phyloP scores from a whole-genome alignment of 345 rosid genomes.

The Bruguiera parviflora region DNA sequence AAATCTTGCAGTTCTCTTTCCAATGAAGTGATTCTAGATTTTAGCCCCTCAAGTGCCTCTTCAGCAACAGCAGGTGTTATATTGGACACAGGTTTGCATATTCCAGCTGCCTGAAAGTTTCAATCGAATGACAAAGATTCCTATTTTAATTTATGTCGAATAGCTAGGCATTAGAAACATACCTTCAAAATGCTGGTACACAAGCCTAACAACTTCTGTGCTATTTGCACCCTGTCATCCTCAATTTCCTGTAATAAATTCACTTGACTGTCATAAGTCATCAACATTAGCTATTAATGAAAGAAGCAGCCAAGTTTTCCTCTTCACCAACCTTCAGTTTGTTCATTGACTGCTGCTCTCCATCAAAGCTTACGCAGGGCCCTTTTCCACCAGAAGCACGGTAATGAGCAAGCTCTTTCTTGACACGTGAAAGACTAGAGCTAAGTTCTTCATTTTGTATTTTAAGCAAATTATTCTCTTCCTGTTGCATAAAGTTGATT shows the following conservation, averaged over 20 bases:
- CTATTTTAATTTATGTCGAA: neutral
- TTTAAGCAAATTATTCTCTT: constrained; percentile 78
- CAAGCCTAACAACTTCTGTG: constrained; percentile 56
- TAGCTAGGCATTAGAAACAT: neutral
- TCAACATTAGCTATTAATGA: neutral
- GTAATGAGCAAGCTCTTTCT: constrained; percentile 74
- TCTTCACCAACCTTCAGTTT: constrained; percentile 49
- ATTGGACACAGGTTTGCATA: constrained; percentile 46
- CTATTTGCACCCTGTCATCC: constrained; percentile 64
- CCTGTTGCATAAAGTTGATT: constrained; percentile 43
- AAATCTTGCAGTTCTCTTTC: constrained; percentile 73
- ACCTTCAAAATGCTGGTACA: constrained; percentile 76
- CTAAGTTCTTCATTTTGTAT: constrained; percentile 70
- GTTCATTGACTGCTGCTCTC: constrained; percentile 45
- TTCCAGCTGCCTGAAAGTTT: constrained; percentile 57
- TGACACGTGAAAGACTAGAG: constrained; percentile 52
- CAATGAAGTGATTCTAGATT: constrained; percentile 46
- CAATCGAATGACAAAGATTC: neutral
- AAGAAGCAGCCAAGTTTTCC: neutral
- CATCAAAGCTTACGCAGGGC: constrained; percentile 48
- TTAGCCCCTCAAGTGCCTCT: constrained; percentile 72
- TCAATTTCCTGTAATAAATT: constrained; percentile 53
- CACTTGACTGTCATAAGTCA: constrained; percentile 1
- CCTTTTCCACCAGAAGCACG: constrained; percentile 61
- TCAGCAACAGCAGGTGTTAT: constrained; percentile 65